Evolutionary conservation across 192 early-diverging fungal genomes (phyloP).

Genomic region (Paraglomus occultum): DNA sequence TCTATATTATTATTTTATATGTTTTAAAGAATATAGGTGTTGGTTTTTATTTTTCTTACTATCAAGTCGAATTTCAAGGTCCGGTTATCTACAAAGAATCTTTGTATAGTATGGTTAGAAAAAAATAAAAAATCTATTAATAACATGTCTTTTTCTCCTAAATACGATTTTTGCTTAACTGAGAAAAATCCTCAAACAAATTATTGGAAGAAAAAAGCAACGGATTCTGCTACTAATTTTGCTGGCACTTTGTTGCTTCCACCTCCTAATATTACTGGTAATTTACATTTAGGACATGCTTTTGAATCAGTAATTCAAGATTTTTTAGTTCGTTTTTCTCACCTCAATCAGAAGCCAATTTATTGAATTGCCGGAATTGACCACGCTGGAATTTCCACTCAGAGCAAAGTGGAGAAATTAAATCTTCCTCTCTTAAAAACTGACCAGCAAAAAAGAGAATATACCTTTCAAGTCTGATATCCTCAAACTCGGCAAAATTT

Average conservation of each 20-base stretch:
- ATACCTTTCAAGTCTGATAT: slow-evolving; percentile 8
- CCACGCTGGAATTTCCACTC: slow-evolving; percentile 11
- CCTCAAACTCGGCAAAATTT: slow-evolving; percentile 3
- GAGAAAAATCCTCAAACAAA: slow-evolving; percentile 1
- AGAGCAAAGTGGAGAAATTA: slow-evolving; percentile 11
- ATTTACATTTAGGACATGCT: slow-evolving; percentile 18
- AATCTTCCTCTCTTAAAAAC: background rate
- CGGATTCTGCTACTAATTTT: background rate
- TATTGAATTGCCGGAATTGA: slow-evolving; percentile 11
- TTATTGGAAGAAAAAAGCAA: slow-evolving; percentile 8
- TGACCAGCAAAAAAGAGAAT: background rate
- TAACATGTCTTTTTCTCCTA: background rate
- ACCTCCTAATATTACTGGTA: slow-evolving; percentile 21
- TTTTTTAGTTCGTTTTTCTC: slow-evolving; percentile 16
- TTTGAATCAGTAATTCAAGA: background rate
- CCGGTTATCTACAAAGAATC: no score
- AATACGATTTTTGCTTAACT: slow-evolving; percentile 25
- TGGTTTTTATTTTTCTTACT: no score
- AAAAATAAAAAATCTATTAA: no score
- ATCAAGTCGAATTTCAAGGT: no score
- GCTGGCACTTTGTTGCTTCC: background rate
- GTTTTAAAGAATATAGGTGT: slow-evolving; percentile 11
- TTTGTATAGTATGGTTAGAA: no score
- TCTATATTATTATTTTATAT: slow-evolving; percentile 16
- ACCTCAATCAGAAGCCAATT: slow-evolving; percentile 13